Conservation (phyloP, 768 basidiomycete species). For the Psilocybe azurescens region DNA sequence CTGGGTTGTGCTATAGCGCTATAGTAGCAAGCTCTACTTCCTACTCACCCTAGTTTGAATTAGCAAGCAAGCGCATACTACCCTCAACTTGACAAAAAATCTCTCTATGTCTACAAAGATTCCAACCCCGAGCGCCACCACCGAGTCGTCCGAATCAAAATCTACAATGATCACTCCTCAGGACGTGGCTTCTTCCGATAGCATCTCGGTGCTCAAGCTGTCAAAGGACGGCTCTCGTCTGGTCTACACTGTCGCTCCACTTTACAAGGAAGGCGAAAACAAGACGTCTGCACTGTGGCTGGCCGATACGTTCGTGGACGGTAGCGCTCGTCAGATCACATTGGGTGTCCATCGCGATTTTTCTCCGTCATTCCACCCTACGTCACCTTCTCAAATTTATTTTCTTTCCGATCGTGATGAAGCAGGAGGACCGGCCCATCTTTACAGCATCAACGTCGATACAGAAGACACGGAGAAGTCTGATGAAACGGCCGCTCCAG, state of each 20-base stretch:
- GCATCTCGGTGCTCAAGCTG: slow-evolving; percentile 13
- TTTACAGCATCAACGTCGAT: not conserved
- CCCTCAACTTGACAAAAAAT: no score
- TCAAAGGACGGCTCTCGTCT: slow-evolving; percentile 15
- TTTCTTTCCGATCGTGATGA: slow-evolving; percentile 15
- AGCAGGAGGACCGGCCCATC: slow-evolving; percentile 6
- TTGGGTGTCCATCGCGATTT: slow-evolving; percentile 7
- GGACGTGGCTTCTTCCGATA: slow-evolving; percentile 13
- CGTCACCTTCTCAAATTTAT: slow-evolving; percentile 6
- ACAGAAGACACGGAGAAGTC: not conserved
- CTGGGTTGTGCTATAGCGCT: no score
- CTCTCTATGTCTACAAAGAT: not conserved
- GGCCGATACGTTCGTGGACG: slow-evolving; percentile 12
- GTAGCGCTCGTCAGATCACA: slow-evolving; percentile 15
- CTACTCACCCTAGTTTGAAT: no score
- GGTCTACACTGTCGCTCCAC: slow-evolving; percentile 10
- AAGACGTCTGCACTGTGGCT: slow-evolving; percentile 15
- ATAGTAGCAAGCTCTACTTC: no score
- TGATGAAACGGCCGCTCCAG: not conserved
- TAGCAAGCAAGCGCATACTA: no score
- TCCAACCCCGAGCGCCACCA: not conserved
- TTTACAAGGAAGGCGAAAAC: slow-evolving; percentile 15
- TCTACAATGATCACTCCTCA: slow-evolving; percentile 13
- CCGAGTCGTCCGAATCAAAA: not conserved
- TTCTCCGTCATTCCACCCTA: slow-evolving; percentile 13